Evolutionary conservation across 2,329 filamentous ascomycete species (phyloP).

Genomic region (Verticillium longisporum): DNA sequence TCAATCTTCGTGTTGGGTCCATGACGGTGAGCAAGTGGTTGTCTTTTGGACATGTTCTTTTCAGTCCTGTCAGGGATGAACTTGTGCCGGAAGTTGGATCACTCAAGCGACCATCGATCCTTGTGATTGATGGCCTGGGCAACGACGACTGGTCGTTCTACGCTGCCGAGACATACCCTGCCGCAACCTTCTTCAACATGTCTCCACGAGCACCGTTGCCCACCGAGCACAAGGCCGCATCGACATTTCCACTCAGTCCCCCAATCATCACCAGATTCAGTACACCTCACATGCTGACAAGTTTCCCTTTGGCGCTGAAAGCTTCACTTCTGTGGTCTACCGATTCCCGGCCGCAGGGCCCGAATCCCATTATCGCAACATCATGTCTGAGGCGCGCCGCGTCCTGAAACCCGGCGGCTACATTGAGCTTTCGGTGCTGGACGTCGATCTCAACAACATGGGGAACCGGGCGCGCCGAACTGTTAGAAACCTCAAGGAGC

Average conservation of each 20-base stretch:
- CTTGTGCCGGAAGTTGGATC: constrained; percentile 45
- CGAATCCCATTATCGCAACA: constrained; percentile 61
- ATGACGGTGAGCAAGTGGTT: constrained; percentile 87
- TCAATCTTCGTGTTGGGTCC: constrained; percentile 71
- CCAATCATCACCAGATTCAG: constrained; percentile 71
- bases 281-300: constrained; percentile 55
- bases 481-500: constrained; percentile 65
- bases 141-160: constrained; percentile 87
- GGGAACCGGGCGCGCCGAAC: constrained; percentile 62
- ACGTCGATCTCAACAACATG: constrained; percentile 79
- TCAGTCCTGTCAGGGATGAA: constrained; percentile 71
- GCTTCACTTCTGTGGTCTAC: constrained; percentile 69
- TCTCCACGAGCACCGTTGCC: constrained; percentile 50
- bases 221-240: constrained; percentile 31
- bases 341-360: constrained; percentile 68
- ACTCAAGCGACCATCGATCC: constrained; percentile 55
- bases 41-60: constrained; percentile 75
- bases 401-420: constrained; percentile 73
- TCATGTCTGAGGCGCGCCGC: constrained; percentile 68
- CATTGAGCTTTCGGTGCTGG: constrained; percentile 72
- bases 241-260: constrained; percentile 50
- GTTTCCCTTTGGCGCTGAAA: constrained; percentile 70
- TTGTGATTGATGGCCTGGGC: constrained; percentile 79
- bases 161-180: constrained; percentile 71
- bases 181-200: constrained; percentile 70